Evolutionary conservation across 257 asterid species (phyloP).

Genomic region (Nicotiana tabacum): DNA sequence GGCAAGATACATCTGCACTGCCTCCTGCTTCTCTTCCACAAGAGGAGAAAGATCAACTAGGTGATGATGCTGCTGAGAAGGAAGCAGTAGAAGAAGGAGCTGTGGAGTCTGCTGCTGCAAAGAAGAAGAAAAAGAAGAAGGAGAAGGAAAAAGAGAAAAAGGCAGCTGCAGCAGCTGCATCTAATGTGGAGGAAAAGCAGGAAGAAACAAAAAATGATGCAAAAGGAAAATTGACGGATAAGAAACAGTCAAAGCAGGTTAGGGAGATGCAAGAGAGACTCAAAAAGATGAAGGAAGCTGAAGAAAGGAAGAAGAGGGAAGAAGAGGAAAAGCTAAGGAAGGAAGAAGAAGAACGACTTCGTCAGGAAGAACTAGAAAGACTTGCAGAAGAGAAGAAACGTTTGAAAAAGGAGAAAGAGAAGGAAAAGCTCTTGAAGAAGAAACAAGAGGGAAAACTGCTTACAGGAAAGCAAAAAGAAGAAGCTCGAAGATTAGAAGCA

Average conservation of each 20-base stretch:
- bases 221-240: conserved; percentile 39
- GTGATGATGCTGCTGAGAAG: background rate
- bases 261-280: conserved; percentile 90
- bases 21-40: background rate
- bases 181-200: conserved; percentile 58
- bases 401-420: conserved; percentile 80
- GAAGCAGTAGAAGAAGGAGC: conserved; percentile 8
- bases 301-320: conserved; percentile 70
- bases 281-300: conserved; percentile 65
- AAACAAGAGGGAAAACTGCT: conserved; percentile 78
- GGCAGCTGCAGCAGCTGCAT: conserved; percentile 17
- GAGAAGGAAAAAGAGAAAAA: conserved; percentile 20
- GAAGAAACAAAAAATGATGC: conserved; percentile 47
- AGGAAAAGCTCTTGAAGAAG: conserved; percentile 75
- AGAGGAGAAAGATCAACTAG: conserved; percentile 11
- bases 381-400: conserved; percentile 80
- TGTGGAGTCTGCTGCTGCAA: conserved; percentile 15
- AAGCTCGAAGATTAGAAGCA: conserved; percentile 81
- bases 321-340: conserved; percentile 76
- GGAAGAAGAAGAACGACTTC: conserved; percentile 86
- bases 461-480: conserved; percentile 89
- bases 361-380: conserved; percentile 68
- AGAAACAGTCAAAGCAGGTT: conserved; percentile 74
- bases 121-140: conserved; percentile 17
- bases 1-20: background rate